Base-by-base conservation (phyloP, 108 stramenopile genomes). In the Nitzschia palea region DNA sequence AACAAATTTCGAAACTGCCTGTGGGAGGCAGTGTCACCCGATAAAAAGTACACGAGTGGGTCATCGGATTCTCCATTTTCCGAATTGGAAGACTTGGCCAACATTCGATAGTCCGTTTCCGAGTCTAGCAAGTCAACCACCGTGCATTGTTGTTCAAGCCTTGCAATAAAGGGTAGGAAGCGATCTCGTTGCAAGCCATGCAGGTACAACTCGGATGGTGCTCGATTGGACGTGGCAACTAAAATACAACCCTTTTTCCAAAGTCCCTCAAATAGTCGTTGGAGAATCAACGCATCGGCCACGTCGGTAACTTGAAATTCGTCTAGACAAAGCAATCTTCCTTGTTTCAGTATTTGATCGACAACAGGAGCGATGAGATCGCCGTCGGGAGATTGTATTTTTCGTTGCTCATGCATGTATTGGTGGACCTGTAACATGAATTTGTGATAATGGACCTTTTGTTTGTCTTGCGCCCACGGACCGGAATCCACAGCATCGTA, bases 371-470 rank as follows among this genome's bases (percentile, higher is more conserved):
- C 60, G 25, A 96, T 63, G 0, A 78, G 61, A 36, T 83, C 71
- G 17, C 78, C 27, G 59, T 71, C 60, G 69, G 55, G 10, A 82
- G 80, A 4, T 64, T 60, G 43, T 56, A 48, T 37, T 36, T 76
- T 36, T 17, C 76, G 71, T 60, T 86, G 74, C 31, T 53, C 45
- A 64, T 95, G 93, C 80, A 95, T 87, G 42, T 83, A 70, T 44
- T 83, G 65, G 73, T 97, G 95, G 1, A 98, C 84, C 3, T 68
- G 40, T 34, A 98, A 68, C 99, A 99, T 99, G 84, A 99, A 99
- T 76, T 96, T 87, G 79, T 98, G 94, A 71, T 97, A 99, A 67
- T 99, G 99, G 17, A 98, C 95, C 48, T 93, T 87, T 80, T 98
- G 95, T 65, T 93, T 96, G 47, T 68, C 58, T 2, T 55, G 18